A percentile compares a stretch with the other conserved stretches of the same genome.
Conservation (phyloP, 2,329 filamentous ascomycete genomes). For the Corinectria fuckeliana region DNA sequence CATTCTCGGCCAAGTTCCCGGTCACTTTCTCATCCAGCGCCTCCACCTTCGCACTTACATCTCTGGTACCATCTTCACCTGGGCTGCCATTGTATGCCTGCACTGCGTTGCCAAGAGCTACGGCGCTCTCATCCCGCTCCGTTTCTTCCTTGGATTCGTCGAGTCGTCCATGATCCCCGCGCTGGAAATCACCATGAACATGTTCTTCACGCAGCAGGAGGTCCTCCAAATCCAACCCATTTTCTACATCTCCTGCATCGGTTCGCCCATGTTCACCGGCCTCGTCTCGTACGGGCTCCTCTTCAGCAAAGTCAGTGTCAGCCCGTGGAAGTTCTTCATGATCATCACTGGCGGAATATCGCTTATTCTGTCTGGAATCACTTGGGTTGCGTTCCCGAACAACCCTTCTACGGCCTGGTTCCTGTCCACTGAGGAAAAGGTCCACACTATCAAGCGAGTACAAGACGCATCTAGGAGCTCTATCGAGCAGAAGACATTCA, state of each 20-base stretch:
- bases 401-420: slow-evolving; percentile 30
- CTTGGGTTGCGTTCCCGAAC: slow-evolving; percentile 24
- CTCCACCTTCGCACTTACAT: slow-evolving; percentile 16
- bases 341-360: slow-evolving; percentile 23
- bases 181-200: slow-evolving; percentile 22
- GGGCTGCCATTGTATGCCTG: slow-evolving; percentile 15
- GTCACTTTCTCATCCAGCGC: slow-evolving; percentile 19
- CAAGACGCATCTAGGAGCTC: slow-evolving; percentile 39
- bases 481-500: slow-evolving; percentile 45
- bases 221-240: slow-evolving; percentile 21
- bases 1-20: slow-evolving; percentile 16
- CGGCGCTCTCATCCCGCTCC: slow-evolving; percentile 15
- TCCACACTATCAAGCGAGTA: slow-evolving; percentile 42
- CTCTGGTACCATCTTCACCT: slow-evolving; percentile 16
- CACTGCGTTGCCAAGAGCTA: slow-evolving; percentile 20
- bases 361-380: slow-evolving; percentile 15
- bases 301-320: slow-evolving; percentile 13
- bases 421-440: slow-evolving; percentile 33
- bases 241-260: slow-evolving; percentile 25
- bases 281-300: slow-evolving; percentile 25
- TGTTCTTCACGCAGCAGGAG: slow-evolving; percentile 24
- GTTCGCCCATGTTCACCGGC: slow-evolving; percentile 25
- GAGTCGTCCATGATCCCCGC: slow-evolving; percentile 18
- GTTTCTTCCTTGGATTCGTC: slow-evolving; percentile 20
- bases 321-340: slow-evolving; percentile 29